Percentiles rank a stretch among this genome's conserved stretches.
Conservation (phyloP, 2,329 filamentous ascomycete genomes). For the Fusarium sp. region DNA sequence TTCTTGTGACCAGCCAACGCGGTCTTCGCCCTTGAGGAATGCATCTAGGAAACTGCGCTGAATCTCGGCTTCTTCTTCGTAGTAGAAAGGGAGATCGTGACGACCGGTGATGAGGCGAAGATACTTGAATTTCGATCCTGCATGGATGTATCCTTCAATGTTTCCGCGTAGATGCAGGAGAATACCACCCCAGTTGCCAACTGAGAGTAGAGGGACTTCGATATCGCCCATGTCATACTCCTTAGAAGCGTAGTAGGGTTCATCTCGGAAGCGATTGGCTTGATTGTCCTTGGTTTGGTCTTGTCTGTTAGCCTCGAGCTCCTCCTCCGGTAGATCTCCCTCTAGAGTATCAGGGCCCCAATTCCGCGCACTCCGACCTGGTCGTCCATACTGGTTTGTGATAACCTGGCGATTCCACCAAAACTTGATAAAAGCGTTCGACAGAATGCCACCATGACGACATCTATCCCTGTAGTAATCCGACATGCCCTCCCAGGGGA, state of each 20-base stretch:
- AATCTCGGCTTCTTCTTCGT: slow-evolving; percentile 75
- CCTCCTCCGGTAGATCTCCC: slow-evolving; percentile 67
- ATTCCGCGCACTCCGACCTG: slow-evolving; percentile 62
- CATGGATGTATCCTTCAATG: slow-evolving; percentile 73
- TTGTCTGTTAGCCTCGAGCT: slow-evolving; percentile 61
- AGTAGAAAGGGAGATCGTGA: slow-evolving; percentile 81
- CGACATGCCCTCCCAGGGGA: slow-evolving; percentile 66
- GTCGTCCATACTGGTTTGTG: slow-evolving; percentile 74
- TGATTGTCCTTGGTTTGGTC: slow-evolving; percentile 64
- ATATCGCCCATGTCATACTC: slow-evolving; percentile 76
- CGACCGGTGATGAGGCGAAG: slow-evolving; percentile 77
- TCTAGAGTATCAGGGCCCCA: slow-evolving; percentile 70
- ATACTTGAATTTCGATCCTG: slow-evolving; percentile 76
- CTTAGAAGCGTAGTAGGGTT: slow-evolving; percentile 73
- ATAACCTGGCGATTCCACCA: slow-evolving; percentile 50
- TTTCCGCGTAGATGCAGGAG: slow-evolving; percentile 77
- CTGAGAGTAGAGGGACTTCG: slow-evolving; percentile 74
- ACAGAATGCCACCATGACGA: slow-evolving; percentile 72
- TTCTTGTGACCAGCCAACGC: slow-evolving; percentile 68
- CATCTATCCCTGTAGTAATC: slow-evolving; percentile 70
- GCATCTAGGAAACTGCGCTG: slow-evolving; percentile 78
- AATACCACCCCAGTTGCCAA: slow-evolving; percentile 80
- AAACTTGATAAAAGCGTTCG: slow-evolving; percentile 66
- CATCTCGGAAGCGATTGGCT: slow-evolving; percentile 69
- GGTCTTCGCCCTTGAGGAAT: slow-evolving; percentile 77